Evolutionary conservation across 805 yeast species (phyloP).

Genomic region (Yarrowia porcina): DNA sequence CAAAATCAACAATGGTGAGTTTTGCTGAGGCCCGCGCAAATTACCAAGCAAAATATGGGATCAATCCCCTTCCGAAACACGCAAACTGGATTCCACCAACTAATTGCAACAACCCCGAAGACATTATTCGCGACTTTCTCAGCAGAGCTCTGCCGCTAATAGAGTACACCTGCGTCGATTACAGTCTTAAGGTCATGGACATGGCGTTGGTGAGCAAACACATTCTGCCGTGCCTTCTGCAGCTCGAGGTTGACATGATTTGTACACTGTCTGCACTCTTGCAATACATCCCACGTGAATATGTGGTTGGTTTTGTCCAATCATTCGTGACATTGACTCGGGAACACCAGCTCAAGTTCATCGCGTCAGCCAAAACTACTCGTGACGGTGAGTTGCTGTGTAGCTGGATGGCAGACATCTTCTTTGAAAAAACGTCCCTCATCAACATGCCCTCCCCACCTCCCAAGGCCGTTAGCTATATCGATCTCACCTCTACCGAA

Average conservation of each 20-base stretch:
- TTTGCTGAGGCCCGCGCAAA: background rate
- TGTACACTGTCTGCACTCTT: background rate
- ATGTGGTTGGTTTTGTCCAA: background rate
- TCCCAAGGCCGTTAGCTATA: background rate
- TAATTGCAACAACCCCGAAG: no score
- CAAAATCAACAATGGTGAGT: background rate
- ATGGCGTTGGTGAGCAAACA: background rate
- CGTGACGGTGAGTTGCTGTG: background rate
- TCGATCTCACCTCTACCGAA: background rate
- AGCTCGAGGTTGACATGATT: background rate
- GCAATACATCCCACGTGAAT: background rate
- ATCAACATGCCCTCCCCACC: background rate
- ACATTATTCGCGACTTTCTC: background rate
- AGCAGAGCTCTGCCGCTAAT: background rate
- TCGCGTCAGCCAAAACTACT: background rate
- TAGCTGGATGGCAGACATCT: background rate
- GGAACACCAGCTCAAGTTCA: background rate
- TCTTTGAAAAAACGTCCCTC: background rate
- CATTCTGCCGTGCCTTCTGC: background rate
- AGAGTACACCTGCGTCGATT: no score
- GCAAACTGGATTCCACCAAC: background rate
- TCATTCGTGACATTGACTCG: background rate
- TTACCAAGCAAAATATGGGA: background rate
- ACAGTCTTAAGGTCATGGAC: no score
- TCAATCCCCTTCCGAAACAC: background rate